phyloP scores from a whole-genome alignment of 352 stramenopile genomes.

The Phytophthora cajani region DNA sequence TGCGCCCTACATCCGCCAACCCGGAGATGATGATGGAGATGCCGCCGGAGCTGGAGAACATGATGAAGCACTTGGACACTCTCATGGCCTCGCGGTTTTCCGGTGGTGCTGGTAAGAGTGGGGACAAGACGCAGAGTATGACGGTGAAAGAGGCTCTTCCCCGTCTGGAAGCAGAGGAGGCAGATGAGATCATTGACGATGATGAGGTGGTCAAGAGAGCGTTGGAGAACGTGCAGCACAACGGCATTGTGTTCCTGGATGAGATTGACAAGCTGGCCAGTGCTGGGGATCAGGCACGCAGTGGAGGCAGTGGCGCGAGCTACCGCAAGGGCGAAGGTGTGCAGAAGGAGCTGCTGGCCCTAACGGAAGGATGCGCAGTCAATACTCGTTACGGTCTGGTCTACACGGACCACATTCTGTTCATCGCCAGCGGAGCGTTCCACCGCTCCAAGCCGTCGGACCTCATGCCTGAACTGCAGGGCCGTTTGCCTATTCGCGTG shows the following conservation, averaged over 20 bases:
- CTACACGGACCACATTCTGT: conserved; percentile 99
- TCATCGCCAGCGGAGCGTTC: conserved; percentile 97
- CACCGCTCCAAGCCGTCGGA: conserved; percentile 97
- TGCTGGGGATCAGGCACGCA: conserved; percentile 77
- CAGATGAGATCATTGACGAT: conserved; percentile 76
- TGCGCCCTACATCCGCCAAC: conserved; percentile 26
- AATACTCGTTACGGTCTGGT: conserved; percentile 95
- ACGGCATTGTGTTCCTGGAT: conserved; percentile 99
- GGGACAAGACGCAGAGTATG: conserved; percentile 62
- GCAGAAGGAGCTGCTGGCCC: conserved; percentile 98
- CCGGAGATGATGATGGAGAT: conserved; percentile 86
- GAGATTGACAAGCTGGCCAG: conserved; percentile 99
- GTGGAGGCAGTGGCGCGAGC: conserved; percentile 80
- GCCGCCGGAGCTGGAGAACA: conserved; percentile 79
- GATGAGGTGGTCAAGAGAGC: conserved; percentile 78
- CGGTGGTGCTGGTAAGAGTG: conserved; percentile 14
- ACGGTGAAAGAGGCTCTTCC: conserved; percentile 78
- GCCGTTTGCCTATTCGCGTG: conserved; percentile 98
- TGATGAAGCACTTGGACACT: conserved; percentile 80
- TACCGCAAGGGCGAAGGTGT: conserved; percentile 96
- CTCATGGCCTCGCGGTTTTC: conserved; percentile 64
- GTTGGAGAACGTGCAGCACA: conserved; percentile 94
- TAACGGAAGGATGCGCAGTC: conserved; percentile 97
- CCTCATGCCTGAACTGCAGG: conserved; percentile 98
- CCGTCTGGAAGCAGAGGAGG: conserved; percentile 76